These are phyloP conservation scores for Conoideocrella luteorostrata DNA, from an alignment of 2,329 filamentous ascomycete species.

Conservation along the genomic window DNA sequence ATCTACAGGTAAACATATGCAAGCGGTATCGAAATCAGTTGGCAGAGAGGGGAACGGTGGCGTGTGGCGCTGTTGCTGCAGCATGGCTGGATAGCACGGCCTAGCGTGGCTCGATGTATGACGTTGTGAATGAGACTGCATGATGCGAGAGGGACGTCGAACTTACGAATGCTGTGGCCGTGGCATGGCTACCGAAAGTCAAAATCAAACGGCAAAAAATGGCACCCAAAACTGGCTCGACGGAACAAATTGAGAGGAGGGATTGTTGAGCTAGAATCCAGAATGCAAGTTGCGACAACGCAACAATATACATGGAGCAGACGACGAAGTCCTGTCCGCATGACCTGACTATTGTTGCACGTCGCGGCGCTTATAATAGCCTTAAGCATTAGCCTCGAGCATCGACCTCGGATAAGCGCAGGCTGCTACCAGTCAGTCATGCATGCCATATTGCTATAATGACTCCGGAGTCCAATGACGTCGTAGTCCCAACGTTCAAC, in stretches of 20 bases:
- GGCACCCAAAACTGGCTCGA: neutral
- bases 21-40: conserved; percentile 3
- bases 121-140: conserved; percentile 14
- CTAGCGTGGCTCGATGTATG: conserved; percentile 20
- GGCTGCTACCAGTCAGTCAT: neutral
- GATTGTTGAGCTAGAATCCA: neutral
- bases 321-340: neutral
- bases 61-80: conserved; percentile 12
- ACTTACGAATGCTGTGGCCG: conserved; percentile 30
- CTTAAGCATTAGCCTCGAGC: neutral
- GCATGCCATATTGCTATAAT: neutral
- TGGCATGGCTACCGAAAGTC: conserved; percentile 17
- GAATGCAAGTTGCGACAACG: neutral
- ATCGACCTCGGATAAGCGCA: conserved; percentile 1
- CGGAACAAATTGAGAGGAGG: neutral
- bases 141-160: conserved; percentile 8
- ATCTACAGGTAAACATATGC: too few species aligned
- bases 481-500: conserved; percentile 1
- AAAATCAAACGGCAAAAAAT: neutral
- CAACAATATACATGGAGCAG: neutral
- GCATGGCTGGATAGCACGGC: conserved; percentile 7
- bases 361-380: neutral
- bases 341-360: neutral
- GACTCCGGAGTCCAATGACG: neutral
- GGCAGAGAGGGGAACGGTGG: conserved; percentile 6